Base-by-base conservation (phyloP, 2,329 filamentous ascomycete species). In the Hypoxylon rubiginosum region DNA sequence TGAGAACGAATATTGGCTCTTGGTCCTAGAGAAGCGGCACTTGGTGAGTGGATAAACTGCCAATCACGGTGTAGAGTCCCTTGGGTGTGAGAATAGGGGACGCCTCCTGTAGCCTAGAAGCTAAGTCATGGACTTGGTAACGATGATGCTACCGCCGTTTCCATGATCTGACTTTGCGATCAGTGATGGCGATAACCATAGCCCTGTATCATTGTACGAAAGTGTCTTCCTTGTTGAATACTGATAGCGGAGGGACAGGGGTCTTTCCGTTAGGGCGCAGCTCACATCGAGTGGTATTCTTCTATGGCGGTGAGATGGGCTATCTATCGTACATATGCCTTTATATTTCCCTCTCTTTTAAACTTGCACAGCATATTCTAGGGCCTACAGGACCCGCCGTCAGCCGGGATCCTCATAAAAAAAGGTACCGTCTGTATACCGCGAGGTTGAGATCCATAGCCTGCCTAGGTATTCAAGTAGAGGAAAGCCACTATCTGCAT, bases 1-100 rank as follows among this genome's bases (percentile, higher is more conserved):
- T 63, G 58, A 64, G 61, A 52, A 62, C 32, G 46, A 55, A 62
- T 66, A 63, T 65, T 70, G 64, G 69, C 39, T 60, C 63, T 52
- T 57, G 36, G 58, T 66, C 66, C 66, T 70, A 64, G 60, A 66
- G 55, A 60, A 59, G 55, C 63, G 66, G 59, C 60, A 70, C 62
- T 60, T 60, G 15, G 51, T 54, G 58, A 59, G 43, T 19, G 57
- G 32, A 21, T 13, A 17, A 56, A 50, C 52, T 26, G 26, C 68
- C 65, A 68, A 68, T 68, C 62, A 62, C 26, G 4, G n/a, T 26
- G 24, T n/a, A 60, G 28, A 13, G 8, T 30, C 13, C 17, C 28
- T 48, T 3, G 58, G 68, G 68, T 43, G 68, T 70, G 65, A 52
- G 54, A 66, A 68, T 70, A 68, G 58, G 62, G 24, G 43, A 66